Conservation (phyloP, 257 asterid genomes). For the Striga asiatica region DNA sequence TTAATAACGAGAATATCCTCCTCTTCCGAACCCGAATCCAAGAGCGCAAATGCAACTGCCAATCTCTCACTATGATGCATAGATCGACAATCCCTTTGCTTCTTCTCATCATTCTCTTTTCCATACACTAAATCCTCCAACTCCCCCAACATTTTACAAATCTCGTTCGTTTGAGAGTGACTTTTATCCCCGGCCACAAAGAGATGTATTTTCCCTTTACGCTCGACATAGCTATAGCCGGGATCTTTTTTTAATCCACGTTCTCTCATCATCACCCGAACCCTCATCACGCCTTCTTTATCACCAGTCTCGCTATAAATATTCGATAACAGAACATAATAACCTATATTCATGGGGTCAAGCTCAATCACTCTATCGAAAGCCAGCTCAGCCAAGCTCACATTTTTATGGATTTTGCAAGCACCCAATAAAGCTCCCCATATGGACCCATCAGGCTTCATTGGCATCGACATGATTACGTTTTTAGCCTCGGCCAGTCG, state of each 20-base stretch:
- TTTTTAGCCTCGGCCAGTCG: slow-evolving; percentile 44
- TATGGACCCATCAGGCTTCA: slow-evolving; percentile 76
- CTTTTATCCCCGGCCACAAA: slow-evolving; percentile 66
- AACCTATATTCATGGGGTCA: slow-evolving; percentile 76
- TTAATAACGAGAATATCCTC: slow-evolving; percentile 60
- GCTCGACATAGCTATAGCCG: slow-evolving; percentile 70
- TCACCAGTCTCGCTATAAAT: slow-evolving; percentile 42
- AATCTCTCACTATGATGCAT: slow-evolving; percentile 61
- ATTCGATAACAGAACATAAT: slow-evolving; percentile 66
- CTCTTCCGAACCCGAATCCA: slow-evolving; percentile 24
- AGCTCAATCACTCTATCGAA: slow-evolving; percentile 55
- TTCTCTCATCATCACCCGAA: slow-evolving; percentile 66
- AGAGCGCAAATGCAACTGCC: slow-evolving; percentile 75
- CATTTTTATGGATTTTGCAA: slow-evolving; percentile 78
- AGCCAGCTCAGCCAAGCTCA: slow-evolving; percentile 64
- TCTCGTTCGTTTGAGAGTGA: slow-evolving; percentile 47
- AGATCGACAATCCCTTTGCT: slow-evolving; percentile 12
- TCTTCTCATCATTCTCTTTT: slow-evolving; percentile 4
- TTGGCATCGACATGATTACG: slow-evolving; percentile 51
- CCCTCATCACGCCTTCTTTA: slow-evolving; percentile 46
- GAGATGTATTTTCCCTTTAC: slow-evolving; percentile 46
- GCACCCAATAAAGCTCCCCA: slow-evolving; percentile 98
- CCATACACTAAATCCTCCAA: slow-evolving; percentile 31
- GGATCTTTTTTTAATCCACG: slow-evolving; percentile 69
- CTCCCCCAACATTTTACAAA: slow-evolving; percentile 37